Percentiles rank a stretch among this genome's conserved stretches.
Evolutionary conservation across 2,329 filamentous ascomycete species (phyloP).

Genomic region (Pseudogymnoascus verrucosus): DNA sequence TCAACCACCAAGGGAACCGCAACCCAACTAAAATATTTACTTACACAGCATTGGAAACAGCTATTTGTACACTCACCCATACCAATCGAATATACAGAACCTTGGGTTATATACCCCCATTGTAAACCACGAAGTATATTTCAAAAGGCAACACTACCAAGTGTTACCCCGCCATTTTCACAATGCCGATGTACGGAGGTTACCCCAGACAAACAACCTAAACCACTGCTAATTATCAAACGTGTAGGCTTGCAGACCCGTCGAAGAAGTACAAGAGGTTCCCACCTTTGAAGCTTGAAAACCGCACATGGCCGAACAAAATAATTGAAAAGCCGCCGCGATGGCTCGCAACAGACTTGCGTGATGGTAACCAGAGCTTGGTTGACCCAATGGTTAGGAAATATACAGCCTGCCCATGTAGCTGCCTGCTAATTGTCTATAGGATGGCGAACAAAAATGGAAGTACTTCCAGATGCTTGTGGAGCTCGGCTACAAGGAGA

Average conservation of each 20-base stretch:
- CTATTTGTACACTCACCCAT: neutral
- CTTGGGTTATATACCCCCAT: neutral
- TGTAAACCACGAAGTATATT: neutral
- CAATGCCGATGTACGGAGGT: constrained; percentile 10
- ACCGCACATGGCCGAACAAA: constrained; percentile 36
- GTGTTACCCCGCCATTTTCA: constrained; percentile 7
- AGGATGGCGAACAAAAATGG: constrained; percentile 95
- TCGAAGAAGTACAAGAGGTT: constrained; percentile 71
- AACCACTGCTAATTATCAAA: neutral
- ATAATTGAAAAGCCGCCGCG: constrained; percentile 73
- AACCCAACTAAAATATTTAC: neutral
- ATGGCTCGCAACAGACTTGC: constrained; percentile 82
- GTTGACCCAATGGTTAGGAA: constrained; percentile 81
- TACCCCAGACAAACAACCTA: neutral
- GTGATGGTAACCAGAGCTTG: constrained; percentile 91
- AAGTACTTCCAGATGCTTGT: constrained; percentile 90
- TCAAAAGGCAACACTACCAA: neutral
- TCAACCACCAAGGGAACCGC: constrained; percentile 1
- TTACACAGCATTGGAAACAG: neutral
- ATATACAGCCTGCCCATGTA: neutral
- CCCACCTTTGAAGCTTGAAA: constrained; percentile 48
- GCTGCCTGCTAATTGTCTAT: constrained; percentile 10
- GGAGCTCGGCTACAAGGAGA: constrained; percentile 92
- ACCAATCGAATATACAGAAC: neutral
- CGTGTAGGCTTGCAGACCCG: constrained; percentile 60